Percentiles rank a stretch among this genome's conserved stretches.
Conservation (phyloP, 208 protist genomes). For the Tetramitus jugosus region DNA sequence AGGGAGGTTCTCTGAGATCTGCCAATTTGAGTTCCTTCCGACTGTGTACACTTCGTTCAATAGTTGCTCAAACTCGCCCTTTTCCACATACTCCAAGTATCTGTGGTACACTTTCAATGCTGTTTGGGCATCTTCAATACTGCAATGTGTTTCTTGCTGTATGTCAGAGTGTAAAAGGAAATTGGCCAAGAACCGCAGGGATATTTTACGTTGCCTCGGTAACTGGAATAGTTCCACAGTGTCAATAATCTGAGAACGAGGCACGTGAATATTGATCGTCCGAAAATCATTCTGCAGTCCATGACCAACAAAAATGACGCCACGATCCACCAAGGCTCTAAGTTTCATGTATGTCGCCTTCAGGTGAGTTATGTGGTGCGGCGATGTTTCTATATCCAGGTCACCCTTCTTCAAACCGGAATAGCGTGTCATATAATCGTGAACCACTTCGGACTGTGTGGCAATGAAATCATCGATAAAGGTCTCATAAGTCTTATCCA, state of each 20-base stretch:
- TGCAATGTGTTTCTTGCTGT: conserved; percentile 86
- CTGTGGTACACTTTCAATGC: conserved; percentile 76
- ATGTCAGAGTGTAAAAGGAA: conserved; percentile 75
- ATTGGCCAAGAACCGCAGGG: conserved; percentile 82
- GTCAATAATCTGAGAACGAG: conserved; percentile 86
- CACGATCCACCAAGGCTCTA: conserved; percentile 69
- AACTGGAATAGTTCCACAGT: conserved; percentile 88
- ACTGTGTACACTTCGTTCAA: conserved; percentile 67
- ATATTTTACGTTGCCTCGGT: conserved; percentile 71
- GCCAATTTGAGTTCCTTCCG: conserved; percentile 75
- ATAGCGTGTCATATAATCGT: conserved; percentile 11
- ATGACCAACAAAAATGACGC: conserved; percentile 86
- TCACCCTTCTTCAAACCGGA: not conserved
- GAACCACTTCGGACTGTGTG: not conserved
- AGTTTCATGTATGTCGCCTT: conserved; percentile 1
- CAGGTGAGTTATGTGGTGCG: not conserved
- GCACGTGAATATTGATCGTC: conserved; percentile 87
- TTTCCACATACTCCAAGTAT: conserved; percentile 59
- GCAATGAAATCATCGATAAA: conserved; percentile 10
- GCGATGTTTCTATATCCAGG: not conserved
- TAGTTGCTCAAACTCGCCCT: conserved; percentile 61
- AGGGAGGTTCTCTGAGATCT: too few relatives aligned
- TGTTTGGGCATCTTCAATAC: conserved; percentile 84
- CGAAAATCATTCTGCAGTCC: conserved; percentile 88
- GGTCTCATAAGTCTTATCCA: not conserved